Percentiles rank a stretch among this genome's conserved stretches.
Conservation (phyloP, 2,329 filamentous ascomycete genomes). For the Gnomoniopsis smithogilvyi region DNA sequence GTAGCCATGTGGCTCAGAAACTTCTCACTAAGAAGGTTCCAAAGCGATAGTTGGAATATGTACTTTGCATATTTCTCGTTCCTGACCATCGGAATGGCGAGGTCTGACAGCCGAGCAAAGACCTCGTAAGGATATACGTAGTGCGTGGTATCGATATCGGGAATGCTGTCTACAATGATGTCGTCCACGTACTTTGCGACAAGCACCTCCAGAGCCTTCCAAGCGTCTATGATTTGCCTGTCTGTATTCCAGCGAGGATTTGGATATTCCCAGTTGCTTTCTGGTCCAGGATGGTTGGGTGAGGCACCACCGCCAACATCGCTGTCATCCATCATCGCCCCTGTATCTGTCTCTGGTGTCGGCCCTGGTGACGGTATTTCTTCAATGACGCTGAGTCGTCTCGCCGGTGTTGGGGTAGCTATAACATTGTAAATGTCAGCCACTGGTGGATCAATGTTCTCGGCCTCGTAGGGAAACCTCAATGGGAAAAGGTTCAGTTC, state of each 20-base stretch:
- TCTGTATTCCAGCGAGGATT: not conserved
- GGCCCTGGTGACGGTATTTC: too few species aligned
- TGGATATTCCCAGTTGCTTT: not conserved
- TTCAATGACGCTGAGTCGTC: too few species aligned
- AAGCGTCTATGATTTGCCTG: not conserved
- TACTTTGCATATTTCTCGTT: not conserved
- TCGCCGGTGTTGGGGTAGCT: too few species aligned
- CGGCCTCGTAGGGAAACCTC: too few species aligned
- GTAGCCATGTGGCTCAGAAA: not conserved
- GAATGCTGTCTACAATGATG: not conserved
- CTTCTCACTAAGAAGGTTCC: not conserved
- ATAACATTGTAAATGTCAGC: too few species aligned
- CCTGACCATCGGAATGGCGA: not conserved
- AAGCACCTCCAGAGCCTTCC: not conserved
- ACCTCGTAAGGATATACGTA: not conserved
- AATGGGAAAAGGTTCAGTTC: too few species aligned
- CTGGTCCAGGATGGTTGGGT: not conserved
- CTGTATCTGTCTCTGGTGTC: too few species aligned
- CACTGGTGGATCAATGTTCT: too few species aligned
- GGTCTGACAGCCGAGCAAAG: not conserved
- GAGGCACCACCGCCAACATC: too few species aligned
- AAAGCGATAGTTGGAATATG: slow-evolving; percentile 1
- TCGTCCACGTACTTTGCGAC: not conserved
- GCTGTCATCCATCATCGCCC: too few species aligned
- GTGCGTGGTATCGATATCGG: not conserved